Evolutionary conservation across 257 asterid species (phyloP).

Genomic region (Penstemon barbatus): DNA sequence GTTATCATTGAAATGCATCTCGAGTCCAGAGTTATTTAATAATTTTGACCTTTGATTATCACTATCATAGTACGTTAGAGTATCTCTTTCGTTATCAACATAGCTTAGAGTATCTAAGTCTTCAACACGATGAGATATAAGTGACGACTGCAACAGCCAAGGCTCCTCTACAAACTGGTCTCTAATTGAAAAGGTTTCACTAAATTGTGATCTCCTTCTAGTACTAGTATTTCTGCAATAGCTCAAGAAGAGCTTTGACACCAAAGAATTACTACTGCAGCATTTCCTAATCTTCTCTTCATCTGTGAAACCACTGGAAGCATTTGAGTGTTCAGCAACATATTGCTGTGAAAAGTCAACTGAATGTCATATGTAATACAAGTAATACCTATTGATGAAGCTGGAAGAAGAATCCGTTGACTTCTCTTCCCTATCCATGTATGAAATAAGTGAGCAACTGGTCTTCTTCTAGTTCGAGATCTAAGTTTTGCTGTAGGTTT

Average conservation of each 20-base stretch:
- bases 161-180: conserved; percentile 78
- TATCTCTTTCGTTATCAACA: conserved; percentile 36
- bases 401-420: conserved; percentile 32
- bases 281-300: conserved; percentile 43
- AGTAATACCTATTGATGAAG: conserved; percentile 57
- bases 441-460: conserved; percentile 33
- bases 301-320: conserved; percentile 85
- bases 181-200: conserved; percentile 31
- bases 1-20: conserved; percentile 30
- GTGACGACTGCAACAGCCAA: conserved; percentile 66
- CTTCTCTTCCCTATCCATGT: conserved; percentile 45
- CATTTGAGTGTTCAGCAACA: conserved; percentile 86
- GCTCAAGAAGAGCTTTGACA: conserved; percentile 39
- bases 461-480: conserved; percentile 48
- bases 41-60: conserved; percentile 36
- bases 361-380: conserved; percentile 30
- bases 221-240: conserved; percentile 33
- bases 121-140: conserved; percentile 32
- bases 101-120: conserved; percentile 38
- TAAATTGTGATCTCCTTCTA: conserved; percentile 36
- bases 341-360: conserved; percentile 33
- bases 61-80: conserved; percentile 30
- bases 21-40: conserved; percentile 25
- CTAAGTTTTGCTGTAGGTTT: conserved; percentile 35
- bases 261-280: conserved; percentile 42